Percentiles rank a stretch among this genome's conserved stretches.
These are phyloP conservation scores for Suillus decipiens DNA, from an alignment of 768 basidiomycete species.

Conservation along the genomic window DNA sequence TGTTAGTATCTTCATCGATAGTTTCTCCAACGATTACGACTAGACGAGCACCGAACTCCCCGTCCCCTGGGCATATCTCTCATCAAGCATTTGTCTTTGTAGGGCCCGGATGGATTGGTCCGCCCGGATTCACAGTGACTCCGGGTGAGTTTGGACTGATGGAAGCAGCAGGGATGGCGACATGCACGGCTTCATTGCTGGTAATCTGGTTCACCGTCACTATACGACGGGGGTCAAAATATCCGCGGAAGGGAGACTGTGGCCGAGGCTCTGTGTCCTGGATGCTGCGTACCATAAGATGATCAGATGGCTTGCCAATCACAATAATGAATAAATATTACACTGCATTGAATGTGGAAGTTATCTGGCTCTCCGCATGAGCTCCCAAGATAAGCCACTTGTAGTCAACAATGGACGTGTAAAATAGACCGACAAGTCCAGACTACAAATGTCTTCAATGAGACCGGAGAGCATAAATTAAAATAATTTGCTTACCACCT, in stretches of 20 bases:
- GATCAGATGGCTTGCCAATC: not conserved
- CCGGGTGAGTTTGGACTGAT: conserved; percentile 15
- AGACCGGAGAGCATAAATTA: too few relatives aligned
- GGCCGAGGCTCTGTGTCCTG: conserved; percentile 31
- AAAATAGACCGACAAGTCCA: conserved; percentile 40
- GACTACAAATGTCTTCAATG: conserved; percentile 17
- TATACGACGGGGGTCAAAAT: conserved; percentile 37
- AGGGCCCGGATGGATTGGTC: conserved; percentile 23
- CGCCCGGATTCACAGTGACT: not conserved
- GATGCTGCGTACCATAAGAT: conserved; percentile 20
- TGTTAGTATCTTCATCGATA: too few relatives aligned
- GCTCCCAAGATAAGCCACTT: conserved; percentile 34
- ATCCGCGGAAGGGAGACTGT: too few relatives aligned
- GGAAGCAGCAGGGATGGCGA: conserved; percentile 24
- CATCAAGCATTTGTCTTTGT: conserved; percentile 21
- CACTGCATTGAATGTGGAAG: conserved; percentile 42
- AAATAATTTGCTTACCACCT: conserved; percentile 23
- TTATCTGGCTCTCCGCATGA: conserved; percentile 31
- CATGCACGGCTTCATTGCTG: conserved; percentile 27
- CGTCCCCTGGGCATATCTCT: conserved; percentile 26
- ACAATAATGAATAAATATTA: conserved; percentile 24
- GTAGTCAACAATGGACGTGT: conserved; percentile 36
- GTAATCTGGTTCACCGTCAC: conserved; percentile 34
- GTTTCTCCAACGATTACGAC: conserved; percentile 32
- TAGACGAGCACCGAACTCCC: conserved; percentile 29